Evolutionary conservation across 257 asterid species (phyloP), one percentile per base, ranked within the genome.

Genomic region (Echites panduratus): DNA sequence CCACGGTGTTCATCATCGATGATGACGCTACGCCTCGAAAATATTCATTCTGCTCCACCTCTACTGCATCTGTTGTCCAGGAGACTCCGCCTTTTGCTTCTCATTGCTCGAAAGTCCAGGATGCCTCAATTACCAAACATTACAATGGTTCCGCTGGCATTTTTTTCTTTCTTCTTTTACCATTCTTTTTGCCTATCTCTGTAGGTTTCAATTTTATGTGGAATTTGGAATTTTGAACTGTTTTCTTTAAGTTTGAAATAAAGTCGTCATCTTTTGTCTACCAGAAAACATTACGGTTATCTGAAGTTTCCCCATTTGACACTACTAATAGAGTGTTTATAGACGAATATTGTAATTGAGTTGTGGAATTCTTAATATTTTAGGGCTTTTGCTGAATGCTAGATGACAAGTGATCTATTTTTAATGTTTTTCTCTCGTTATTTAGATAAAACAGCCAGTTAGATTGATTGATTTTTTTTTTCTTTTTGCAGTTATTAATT

Each of bases 41-140:
- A 71, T 73, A 68, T 22, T 68, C 78, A 16, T 19, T 38, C 43
- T 75, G 73, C 35, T 77, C 72, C 14, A 41, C 71, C 2, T 26
- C 52, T 1, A 79, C 84, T 43, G 83, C 85, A 45, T 77, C 82
- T 6, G 74, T 82, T 41, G 90, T 85, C 22, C 80, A 89, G 17
- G 95, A 87, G 56, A 90, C 97, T 62, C 98, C 96, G 59, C 96
- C 97, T 9, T 73, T 89, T 68, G 78, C 84, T 41, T 54, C 78
- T 49, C 75, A 67, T 61, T 66, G 50, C 11, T 54, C 71, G 13
- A 70, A 74, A 47, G 22, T 61, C 5, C 14, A 38, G 63, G 86
- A 82, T 43, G 82, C 79, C 68, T 79, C 89, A 41, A 24, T 83
- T 66, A 83, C 52, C 70, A 84, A 78, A 71, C 79, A 80, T 77